Conservation (phyloP, 2,329 filamentous ascomycete genomes). For the Alternaria triticina region DNA sequence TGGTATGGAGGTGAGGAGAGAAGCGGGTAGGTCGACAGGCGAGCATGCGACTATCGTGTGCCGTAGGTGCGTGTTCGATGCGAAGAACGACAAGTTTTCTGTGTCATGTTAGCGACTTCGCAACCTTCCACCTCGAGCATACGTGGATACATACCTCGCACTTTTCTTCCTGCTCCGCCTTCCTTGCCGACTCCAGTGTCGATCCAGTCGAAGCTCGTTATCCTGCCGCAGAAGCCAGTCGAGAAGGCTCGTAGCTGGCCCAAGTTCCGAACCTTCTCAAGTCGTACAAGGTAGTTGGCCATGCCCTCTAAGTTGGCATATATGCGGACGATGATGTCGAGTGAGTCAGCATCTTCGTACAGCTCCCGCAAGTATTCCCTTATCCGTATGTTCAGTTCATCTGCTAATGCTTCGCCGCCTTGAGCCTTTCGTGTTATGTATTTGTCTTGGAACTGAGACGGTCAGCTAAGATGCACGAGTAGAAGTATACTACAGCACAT, state of each 20-base stretch:
- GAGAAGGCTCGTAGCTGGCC: constrained; percentile 45
- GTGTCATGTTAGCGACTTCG: constrained; percentile 8
- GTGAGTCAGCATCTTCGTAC: constrained; percentile 42
- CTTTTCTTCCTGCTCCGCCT: constrained; percentile 41
- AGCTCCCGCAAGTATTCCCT: constrained; percentile 46
- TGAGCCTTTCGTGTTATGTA: constrained; percentile 44
- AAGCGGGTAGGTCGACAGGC: constrained; percentile 37
- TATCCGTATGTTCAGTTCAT: constrained; percentile 42
- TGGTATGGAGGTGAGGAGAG: constrained; percentile 41
- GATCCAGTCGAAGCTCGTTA: constrained; percentile 46
- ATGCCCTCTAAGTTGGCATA: constrained; percentile 48
- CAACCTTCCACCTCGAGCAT: background rate
- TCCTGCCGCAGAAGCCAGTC: constrained; percentile 45
- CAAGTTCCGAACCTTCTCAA: constrained; percentile 45
- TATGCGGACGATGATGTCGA: constrained; percentile 45
- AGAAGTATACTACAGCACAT: constrained; percentile 2
- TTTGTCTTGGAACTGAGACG: constrained; percentile 44
- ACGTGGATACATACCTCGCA: constrained; percentile 33
- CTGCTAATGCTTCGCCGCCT: constrained; percentile 44
- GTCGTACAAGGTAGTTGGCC: constrained; percentile 44
- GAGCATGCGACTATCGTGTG: constrained; percentile 46
- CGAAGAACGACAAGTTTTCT: constrained; percentile 47
- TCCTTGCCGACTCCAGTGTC: constrained; percentile 48
- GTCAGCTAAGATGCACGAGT: constrained; percentile 1
- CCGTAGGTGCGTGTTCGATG: constrained; percentile 42